Base-by-base conservation (phyloP, 1,139 yeast species). In the Lodderomyces margitis region DNA sequence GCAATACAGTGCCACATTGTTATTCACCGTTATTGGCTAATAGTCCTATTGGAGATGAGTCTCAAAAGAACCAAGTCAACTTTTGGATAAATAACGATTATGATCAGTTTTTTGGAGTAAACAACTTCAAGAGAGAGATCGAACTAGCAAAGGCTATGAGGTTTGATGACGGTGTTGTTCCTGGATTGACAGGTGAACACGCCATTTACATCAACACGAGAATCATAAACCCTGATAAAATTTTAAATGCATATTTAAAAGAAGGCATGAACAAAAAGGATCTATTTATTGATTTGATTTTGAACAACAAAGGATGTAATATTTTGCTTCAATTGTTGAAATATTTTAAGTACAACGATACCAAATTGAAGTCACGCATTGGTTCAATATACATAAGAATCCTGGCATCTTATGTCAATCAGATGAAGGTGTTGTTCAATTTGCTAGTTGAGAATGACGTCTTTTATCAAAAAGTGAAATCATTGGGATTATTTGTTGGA, bases 241-340 rank as follows among this genome's bases (percentile, higher is more conserved):
- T 46, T 4, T 35, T 48, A 2, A 11, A 24, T 19, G 15, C 34
- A 9, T 48, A 21, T 32, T 46, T 47, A 15, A 37, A 34, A 23
- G 34, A 15, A 7, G 20, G 23, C 11, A 8, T 17, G 3, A 35
- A 17, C 4, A 44, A 39, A 20, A 38, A 34, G 19, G 40, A 42
- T 25, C 25, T 48, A 25, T 48, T 42, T 31, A 45, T 48, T 41
- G 52, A 48, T 41, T 46, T 48, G 36, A 40, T 48, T n/a, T 39
- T 48, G 41, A 47, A 44, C 31, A 47, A 48, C 25, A 45, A 33
- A 33, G 52, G 52, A 3, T 46, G 44, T 33, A 48, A 41, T 33
- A 46, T 48, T 6, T 41, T 48, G 11, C 43, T 46, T 27, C 52
- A 48, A 38, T 34, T 48, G 32, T 32, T 47, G 36, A 46, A 43